Evolutionary conservation across 441 rosid genomes (phyloP).

Genomic region (Adansonia gregorii): DNA sequence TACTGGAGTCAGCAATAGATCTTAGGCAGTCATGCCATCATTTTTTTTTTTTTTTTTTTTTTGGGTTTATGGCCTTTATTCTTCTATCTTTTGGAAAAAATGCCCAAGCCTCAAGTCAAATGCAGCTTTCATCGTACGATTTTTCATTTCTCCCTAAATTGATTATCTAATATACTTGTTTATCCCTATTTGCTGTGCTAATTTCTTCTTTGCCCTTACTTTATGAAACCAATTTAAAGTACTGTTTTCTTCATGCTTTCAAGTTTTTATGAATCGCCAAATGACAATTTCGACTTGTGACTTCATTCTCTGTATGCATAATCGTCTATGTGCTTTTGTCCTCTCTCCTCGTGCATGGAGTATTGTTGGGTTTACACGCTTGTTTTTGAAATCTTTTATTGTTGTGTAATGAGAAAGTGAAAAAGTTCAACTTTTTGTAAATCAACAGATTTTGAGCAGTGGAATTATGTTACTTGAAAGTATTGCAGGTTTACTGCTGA

Average conservation of each 20-base stretch:
- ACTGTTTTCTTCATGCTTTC: neutral
- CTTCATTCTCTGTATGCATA: neutral
- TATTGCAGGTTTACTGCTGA: constrained; percentile 57
- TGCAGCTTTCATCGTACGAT: neutral
- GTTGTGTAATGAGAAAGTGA: neutral
- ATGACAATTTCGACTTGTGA: neutral
- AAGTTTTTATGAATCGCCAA: neutral
- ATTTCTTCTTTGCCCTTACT: neutral
- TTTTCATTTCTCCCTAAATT: neutral
- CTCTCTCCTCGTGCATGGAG: neutral
- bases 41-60: neutral
- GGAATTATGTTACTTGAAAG: constrained; percentile 1
- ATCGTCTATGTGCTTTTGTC: neutral
- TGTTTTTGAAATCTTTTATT: neutral
- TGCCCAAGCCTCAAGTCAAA: neutral
- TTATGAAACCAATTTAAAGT: neutral
- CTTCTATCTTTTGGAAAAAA: neutral
- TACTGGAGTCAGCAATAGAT: neutral
- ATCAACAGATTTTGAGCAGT: neutral
- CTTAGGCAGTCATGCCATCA: neutral
- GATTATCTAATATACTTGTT: neutral
- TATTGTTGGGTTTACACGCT: neutral
- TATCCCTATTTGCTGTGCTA: neutral
- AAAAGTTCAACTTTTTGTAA: neutral
- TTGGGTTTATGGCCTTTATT: neutral